Percentiles rank a stretch among this genome's conserved stretches.
Conservation (phyloP, 805 yeast genomes). For the Barnettozyma pratensis region DNA sequence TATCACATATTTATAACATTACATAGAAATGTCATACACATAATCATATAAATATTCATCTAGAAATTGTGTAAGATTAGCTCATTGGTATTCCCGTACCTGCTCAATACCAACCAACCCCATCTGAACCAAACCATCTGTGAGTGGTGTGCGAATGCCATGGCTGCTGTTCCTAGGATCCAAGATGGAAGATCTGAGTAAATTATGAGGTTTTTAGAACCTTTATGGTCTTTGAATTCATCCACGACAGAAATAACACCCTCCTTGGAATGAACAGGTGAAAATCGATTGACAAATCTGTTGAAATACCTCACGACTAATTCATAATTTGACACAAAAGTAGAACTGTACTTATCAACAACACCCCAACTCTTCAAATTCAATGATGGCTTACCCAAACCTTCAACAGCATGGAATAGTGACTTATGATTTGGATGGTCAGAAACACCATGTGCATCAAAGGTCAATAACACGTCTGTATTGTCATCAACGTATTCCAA, state of each 20-base stretch:
- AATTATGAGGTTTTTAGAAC: constrained; percentile 26
- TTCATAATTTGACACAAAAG: constrained; percentile 19
- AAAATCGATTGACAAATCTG: neutral
- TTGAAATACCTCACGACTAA: neutral
- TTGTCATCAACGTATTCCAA: constrained; percentile 30
- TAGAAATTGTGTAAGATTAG: constrained; percentile 28
- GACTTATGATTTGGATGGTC: constrained; percentile 83
- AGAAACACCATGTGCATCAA: constrained; percentile 81
- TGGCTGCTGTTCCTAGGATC: constrained; percentile 50
- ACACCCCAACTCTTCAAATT: constrained; percentile 30
- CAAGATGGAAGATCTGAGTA: constrained; percentile 28
- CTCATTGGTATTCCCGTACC: constrained; percentile 76
- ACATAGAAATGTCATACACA: neutral
- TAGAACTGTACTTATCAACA: constrained; percentile 44
- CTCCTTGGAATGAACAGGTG: too few species aligned
- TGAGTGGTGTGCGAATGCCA: constrained; percentile 76
- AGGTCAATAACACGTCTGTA: constrained; percentile 54
- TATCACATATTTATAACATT: neutral
- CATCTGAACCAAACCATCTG: constrained; percentile 96
- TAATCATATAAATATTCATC: neutral
- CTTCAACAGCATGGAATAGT: constrained; percentile 40
- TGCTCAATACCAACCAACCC: constrained; percentile 75
- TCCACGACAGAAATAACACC: neutral
- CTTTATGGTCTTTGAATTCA: neutral
- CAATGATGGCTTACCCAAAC: constrained; percentile 17